phyloP scores from a whole-genome alignment of 2,329 filamentous ascomycete species.

The Epichloe uncinata region DNA sequence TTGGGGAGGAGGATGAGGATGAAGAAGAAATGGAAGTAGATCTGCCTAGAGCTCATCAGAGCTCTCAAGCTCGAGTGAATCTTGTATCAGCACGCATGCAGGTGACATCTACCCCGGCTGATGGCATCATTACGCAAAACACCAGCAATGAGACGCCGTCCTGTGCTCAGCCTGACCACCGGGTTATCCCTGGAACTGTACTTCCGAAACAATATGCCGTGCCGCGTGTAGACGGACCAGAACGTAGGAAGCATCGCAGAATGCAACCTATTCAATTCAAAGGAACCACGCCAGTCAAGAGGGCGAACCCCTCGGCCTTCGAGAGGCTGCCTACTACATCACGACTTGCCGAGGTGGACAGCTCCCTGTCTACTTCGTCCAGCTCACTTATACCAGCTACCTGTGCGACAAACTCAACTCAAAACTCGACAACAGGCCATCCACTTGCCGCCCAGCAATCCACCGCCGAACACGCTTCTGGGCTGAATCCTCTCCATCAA shows the following conservation, averaged over 20 bases:
- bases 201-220: neutral
- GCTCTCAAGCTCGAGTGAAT: conserved; percentile 12
- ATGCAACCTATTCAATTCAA: conserved; percentile 16
- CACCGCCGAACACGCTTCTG: neutral
- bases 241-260: conserved; percentile 8
- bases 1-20: conserved; percentile 6
- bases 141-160: conserved; percentile 17
- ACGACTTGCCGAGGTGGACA: conserved; percentile 8
- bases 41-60: conserved; percentile 17
- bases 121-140: neutral
- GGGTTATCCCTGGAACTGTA: conserved; percentile 10
- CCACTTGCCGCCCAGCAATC: neutral
- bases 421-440: neutral
- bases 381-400: conserved; percentile 19
- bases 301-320: neutral
- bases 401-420: conserved; percentile 1
- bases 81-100: conserved; percentile 10
- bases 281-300: conserved; percentile 4
- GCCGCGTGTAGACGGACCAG: neutral
- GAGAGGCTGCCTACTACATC: conserved; percentile 12
- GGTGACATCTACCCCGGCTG: conserved; percentile 7
- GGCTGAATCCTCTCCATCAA: neutral
- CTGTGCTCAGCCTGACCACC: conserved; percentile 19
- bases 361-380: conserved; percentile 15
- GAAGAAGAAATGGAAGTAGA: conserved; percentile 23